A percentile compares a stretch with the other conserved stretches of the same genome.
These are phyloP conservation scores for Takashimella tepidaria DNA, from an alignment of 1,284 basidiomycete genomes.

Conservation along the genomic window DNA sequence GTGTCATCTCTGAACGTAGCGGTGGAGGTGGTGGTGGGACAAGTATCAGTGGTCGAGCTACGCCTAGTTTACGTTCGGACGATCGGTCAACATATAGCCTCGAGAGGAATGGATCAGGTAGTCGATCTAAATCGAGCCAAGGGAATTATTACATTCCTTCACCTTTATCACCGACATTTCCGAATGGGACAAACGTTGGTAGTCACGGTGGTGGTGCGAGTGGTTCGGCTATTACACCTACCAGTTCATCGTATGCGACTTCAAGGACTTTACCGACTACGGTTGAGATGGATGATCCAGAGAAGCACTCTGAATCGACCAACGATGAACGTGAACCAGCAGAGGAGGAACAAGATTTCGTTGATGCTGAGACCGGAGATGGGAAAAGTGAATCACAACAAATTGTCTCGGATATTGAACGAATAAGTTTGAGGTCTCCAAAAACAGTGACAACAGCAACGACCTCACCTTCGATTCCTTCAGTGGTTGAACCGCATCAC, in stretches of 20 bases:
- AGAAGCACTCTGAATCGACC: neutral
- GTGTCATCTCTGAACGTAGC: slow-evolving; percentile 36
- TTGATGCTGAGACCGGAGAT: neutral
- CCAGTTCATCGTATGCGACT: neutral
- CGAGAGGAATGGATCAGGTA: slow-evolving; percentile 2
- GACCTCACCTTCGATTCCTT: neutral
- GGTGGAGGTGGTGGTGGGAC: slow-evolving; percentile 20
- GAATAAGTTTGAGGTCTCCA: neutral
- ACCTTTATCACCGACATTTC: slow-evolving; percentile 34
- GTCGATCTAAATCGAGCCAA: slow-evolving; percentile 17
- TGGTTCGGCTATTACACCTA: neutral
- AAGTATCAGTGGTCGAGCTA: slow-evolving; percentile 21
- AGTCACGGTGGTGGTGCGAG: too few relatives aligned
- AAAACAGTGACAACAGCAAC: neutral
- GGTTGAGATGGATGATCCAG: neutral
- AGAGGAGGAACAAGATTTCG: neutral
- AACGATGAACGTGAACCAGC: neutral
- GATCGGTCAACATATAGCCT: slow-evolving; percentile 1
- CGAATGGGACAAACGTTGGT: neutral
- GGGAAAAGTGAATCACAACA: too few relatives aligned
- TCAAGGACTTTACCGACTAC: neutral
- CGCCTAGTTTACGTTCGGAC: slow-evolving; percentile 23
- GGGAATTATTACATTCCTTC: slow-evolving; percentile 32
- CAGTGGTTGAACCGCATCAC: neutral
- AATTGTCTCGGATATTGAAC: neutral